Base-by-base conservation (phyloP, 2,329 filamentous ascomycete genomes). In the Periglandula ipomoeae region DNA sequence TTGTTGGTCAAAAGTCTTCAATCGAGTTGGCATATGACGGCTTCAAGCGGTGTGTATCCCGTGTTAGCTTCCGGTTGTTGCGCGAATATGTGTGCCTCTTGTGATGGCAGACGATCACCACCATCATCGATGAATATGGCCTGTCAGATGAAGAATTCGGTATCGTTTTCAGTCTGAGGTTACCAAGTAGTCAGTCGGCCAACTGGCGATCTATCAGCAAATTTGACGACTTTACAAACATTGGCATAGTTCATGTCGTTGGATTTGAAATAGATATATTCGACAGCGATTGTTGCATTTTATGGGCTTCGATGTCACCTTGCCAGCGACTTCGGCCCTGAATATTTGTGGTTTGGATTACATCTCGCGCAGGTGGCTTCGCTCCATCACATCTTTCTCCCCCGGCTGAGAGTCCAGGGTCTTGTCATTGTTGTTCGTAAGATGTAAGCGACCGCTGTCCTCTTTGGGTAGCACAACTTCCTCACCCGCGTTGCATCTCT, bases 241-340 rank as follows among this genome's bases (percentile, higher is more conserved):
- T 44, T 34, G 45, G 34, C 44, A 38, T 38, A 47, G n/a, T 35
- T 47, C 39, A 48, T 43, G 46, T 50, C 44, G 44, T 50, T 47
- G 44, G 44, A 44, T 50, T 50, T 47, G 80, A 48, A 79, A 76
- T 32, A 85, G 82, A 58, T 41, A 38, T 39, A 50, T 50, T 42
- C 44, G 41, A 47, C 82, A 82, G 45, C 81, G 84, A 54, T 79
- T 84, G 51, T 68, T 71, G 57, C 81, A 84, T 61, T 79, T 83
- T 56, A 83, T 79, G 58, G 71, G 56, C 80, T 60, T 78, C n/a
- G n/a, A n/a, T 84, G 56, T 84, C 34, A 39, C 48, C 22, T n/a
- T 38, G 27, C 32, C 42, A 44, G 19, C 51, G 50, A 52, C 52
- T 53, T 46, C 52, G 53, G 53, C 54, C 55, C 49, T 52, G 50